Evolutionary conservation across 768 basidiomycete genomes (phyloP), one percentile per base, ranked within the genome.

Genomic region (Kondoa subrosea): DNA sequence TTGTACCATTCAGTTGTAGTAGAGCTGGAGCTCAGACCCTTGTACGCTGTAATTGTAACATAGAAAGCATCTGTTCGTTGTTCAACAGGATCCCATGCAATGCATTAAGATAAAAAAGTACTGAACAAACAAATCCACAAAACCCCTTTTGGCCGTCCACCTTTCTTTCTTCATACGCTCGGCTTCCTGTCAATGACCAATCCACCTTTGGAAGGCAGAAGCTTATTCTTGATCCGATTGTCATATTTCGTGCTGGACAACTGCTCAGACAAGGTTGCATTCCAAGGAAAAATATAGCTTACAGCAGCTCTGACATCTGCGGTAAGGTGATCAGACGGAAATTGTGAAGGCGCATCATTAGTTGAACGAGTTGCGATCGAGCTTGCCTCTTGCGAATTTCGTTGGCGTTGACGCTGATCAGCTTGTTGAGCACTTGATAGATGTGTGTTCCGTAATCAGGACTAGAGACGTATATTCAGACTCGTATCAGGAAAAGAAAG

Each of bases 241-340:
- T n/a, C n/a, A n/a, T n/a, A n/a, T n/a, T n/a, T n/a, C n/a, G n/a
- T n/a, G n/a, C n/a, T n/a, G n/a, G n/a, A n/a, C n/a, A n/a, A n/a
- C n/a, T n/a, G n/a, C n/a, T n/a, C n/a, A n/a, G n/a, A n/a, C n/a
- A n/a, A n/a, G n/a, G n/a, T n/a, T n/a, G n/a, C n/a, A n/a, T n/a
- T n/a, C n/a, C n/a, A n/a, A n/a, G n/a, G n/a, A n/a, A n/a, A n/a
- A n/a, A n/a, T n/a, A n/a, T n/a, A n/a, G n/a, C n/a, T n/a, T n/a
- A n/a, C n/a, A 63, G 61, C 3, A 63, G 61, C 26, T 63, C 61
- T 12, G 61, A 27, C 3, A 63, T 32, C 61, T 63, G 61, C 29
- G 3, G 14, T 8, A 12, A 14, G 3, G 61, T 26, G 29, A 63
- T 14, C 2, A n/a, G 15, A 32, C 61, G 61, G 12, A 63, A n/a